Evolutionary conservation across 176 grass and related monocot species (phyloP).

Genomic region (Musa schizocarpa): DNA sequence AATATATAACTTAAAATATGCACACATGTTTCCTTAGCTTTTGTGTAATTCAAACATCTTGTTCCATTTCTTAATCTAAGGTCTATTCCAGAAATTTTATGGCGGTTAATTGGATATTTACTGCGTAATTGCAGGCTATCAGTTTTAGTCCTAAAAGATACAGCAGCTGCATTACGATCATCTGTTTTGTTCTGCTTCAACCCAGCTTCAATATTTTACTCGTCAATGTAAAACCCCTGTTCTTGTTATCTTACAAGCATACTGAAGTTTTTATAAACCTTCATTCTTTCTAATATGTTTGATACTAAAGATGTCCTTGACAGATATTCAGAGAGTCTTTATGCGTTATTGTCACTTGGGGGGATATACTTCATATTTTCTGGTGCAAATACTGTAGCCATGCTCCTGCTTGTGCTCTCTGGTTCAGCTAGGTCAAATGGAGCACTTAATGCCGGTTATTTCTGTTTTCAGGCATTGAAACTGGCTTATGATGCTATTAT

Average conservation of each 20-base stretch:
- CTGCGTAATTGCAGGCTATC: slow-evolving; percentile 50
- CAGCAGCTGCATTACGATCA: slow-evolving; percentile 42
- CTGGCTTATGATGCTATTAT: slow-evolving; percentile 53
- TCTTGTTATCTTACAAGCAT: slow-evolving; percentile 10
- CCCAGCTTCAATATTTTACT: slow-evolving; percentile 88
- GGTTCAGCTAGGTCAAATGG: slow-evolving; percentile 97
- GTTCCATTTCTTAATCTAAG: no score
- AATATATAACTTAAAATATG: background rate
- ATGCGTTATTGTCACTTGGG: slow-evolving; percentile 66
- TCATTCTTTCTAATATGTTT: background rate
- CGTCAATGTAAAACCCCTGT: slow-evolving; percentile 56
- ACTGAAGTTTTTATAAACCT: background rate
- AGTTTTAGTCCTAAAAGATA: slow-evolving; percentile 53
- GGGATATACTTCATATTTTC: slow-evolving; percentile 84
- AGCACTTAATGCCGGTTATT: slow-evolving; percentile 93
- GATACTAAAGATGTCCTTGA: slow-evolving; percentile 14
- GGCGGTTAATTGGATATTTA: background rate
- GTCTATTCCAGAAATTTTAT: no score
- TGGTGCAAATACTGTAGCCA: slow-evolving; percentile 54
- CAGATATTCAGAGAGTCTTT: slow-evolving; percentile 88
- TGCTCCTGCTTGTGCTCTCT: slow-evolving; percentile 83
- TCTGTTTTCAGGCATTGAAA: slow-evolving; percentile 76
- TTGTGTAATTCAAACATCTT: background rate
- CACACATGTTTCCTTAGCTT: background rate
- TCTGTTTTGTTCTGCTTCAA: slow-evolving; percentile 85